Evolutionary conservation across 139 green algal genomes (phyloP).

Genomic region (Volvox reticuliferus): DNA sequence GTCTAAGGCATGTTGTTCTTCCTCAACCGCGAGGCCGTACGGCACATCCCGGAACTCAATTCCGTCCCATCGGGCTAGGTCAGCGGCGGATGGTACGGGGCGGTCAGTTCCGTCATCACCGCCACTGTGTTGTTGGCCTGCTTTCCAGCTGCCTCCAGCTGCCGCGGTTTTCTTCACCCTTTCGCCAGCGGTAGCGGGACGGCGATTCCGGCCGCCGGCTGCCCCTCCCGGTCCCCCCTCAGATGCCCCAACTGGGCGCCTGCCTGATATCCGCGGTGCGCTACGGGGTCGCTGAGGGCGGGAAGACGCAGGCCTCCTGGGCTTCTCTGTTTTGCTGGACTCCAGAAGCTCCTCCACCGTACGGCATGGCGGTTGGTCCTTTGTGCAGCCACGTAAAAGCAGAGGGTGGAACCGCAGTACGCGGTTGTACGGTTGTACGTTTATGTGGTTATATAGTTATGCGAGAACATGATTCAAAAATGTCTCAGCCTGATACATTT

Average conservation of each 20-base stretch:
- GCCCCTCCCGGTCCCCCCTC: not conserved
- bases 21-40: not conserved
- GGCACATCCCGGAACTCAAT: constrained; percentile 23
- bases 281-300: not conserved
- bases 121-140: not conserved
- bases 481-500: no score
- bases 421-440: no score
- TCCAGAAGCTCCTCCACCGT: constrained; percentile 5
- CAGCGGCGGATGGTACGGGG: not conserved
- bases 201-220: not conserved
- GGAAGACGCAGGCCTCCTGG: not conserved
- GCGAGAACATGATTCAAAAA: no score
- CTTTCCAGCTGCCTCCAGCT: not conserved
- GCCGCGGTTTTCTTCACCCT: not conserved
- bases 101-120: not conserved
- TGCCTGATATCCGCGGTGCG: not conserved
- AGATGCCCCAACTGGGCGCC: not conserved
- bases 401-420: no score
- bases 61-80: constrained; percentile 32
- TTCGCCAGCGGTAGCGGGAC: not conserved
- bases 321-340: not conserved
- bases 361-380: not conserved
- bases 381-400: no score
- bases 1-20: not conserved
- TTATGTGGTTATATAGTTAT: no score